These are phyloP conservation scores for Debaryomycetaceae sp. DNA, from an alignment of 1,139 yeast genomes.

Conservation along the genomic window DNA sequence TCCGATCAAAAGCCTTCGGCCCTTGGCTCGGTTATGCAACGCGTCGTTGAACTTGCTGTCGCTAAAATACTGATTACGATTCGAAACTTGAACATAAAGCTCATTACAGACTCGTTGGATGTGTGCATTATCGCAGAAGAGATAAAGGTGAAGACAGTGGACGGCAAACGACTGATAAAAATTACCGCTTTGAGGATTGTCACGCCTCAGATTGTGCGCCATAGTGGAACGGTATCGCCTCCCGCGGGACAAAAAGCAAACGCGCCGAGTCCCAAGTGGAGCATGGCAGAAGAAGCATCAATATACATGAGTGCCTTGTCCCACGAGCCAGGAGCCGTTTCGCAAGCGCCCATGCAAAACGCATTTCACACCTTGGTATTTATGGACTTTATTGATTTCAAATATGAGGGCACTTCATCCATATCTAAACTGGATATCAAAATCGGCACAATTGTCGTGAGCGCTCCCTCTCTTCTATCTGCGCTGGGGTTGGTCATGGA, in stretches of 20 bases:
- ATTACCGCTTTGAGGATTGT: conserved; percentile 27
- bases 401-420: conserved; percentile 41
- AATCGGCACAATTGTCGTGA: conserved; percentile 33
- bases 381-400: conserved; percentile 26
- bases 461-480: conserved; percentile 9
- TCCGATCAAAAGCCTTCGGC: conserved; percentile 18
- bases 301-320: conserved; percentile 60
- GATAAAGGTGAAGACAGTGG: conserved; percentile 28
- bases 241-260: not conserved
- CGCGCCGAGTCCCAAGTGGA: not conserved
- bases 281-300: not conserved
- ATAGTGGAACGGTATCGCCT: not conserved
- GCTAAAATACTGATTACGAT: conserved; percentile 47
- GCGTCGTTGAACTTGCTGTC: conserved; percentile 60
- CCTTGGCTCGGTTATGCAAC: conserved; percentile 46
- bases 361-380: conserved; percentile 8
- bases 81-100: conserved; percentile 30
- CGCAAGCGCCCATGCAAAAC: not conserved
- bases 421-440: conserved; percentile 37
- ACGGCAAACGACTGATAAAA: conserved; percentile 35
- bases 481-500: not conserved
- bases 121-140: conserved; percentile 32
- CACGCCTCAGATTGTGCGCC: conserved; percentile 10
- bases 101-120: conserved; percentile 41
- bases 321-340: no score